Conservation (phyloP, 139 green algal species). For the Desmodesmus armatus region DNA sequence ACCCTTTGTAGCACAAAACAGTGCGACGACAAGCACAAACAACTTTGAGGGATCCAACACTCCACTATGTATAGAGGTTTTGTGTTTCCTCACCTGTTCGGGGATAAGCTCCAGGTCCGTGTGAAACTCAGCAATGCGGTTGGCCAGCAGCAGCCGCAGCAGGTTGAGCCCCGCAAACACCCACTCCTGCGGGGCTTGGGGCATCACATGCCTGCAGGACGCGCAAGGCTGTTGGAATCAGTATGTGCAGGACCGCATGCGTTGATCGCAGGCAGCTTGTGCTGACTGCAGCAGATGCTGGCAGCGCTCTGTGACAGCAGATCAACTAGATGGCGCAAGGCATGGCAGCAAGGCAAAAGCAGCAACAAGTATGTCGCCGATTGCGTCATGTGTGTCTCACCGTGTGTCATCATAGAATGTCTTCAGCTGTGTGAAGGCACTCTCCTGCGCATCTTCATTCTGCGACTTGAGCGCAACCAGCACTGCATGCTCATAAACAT, state of each 20-base stretch:
- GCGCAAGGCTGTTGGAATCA: no score
- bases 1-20: no score
- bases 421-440: conserved; percentile 90
- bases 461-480: conserved; percentile 79
- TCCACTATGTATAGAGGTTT: no score
- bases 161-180: conserved; percentile 89
- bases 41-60: no score
- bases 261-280: no score
- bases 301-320: no score
- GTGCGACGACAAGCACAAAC: no score
- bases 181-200: conserved; percentile 74
- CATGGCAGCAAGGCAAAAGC: no score
- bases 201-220: conserved; percentile 67
- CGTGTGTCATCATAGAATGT: conserved; percentile 91
- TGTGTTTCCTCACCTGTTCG: conserved; percentile 63
- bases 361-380: no score
- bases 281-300: conserved; percentile 16
- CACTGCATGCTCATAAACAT: conserved; percentile 91
- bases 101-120: conserved; percentile 93
- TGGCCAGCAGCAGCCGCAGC: conserved; percentile 94
- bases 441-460: conserved; percentile 91
- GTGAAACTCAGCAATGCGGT: conserved; percentile 98
- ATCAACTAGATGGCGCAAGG: no score
- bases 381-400: conserved; percentile 48
- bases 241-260: no score